phyloP scores from a whole-genome alignment of 2,329 filamentous ascomycete species.

The Cephalotrichum gorgonifer region DNA sequence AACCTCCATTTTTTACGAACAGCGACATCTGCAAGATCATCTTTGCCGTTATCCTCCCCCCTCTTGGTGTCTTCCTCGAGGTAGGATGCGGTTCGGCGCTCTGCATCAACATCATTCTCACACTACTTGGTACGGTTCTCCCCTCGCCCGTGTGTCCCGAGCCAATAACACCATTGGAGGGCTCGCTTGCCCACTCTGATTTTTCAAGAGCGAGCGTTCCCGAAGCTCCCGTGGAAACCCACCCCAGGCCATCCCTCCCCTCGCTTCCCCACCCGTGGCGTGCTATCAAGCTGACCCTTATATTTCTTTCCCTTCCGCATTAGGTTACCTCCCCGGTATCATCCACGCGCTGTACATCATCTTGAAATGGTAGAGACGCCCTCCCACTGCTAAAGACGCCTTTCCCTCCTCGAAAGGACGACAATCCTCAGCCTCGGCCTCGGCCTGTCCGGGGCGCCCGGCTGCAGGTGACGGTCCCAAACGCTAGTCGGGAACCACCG shows the following conservation, averaged over 20 bases:
- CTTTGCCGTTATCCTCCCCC: conserved; percentile 81
- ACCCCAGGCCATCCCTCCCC: background rate
- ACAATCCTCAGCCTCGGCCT: background rate
- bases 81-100: conserved; percentile 78
- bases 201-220: too few relatives aligned
- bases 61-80: conserved; percentile 90
- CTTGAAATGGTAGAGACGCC: conserved; percentile 64
- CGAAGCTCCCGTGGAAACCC: background rate
- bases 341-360: conserved; percentile 94
- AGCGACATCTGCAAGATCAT: conserved; percentile 59
- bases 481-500: too few relatives aligned
- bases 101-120: conserved; percentile 87
- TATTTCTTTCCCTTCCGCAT: background rate
- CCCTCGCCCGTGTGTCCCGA: background rate
- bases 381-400: background rate
- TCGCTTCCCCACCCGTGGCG: background rate
- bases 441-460: too few relatives aligned
- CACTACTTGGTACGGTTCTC: conserved; percentile 49
- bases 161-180: too few relatives aligned
- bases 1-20: conserved; percentile 1
- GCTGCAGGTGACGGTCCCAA: too few relatives aligned
- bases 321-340: conserved; percentile 64
- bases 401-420: too few relatives aligned
- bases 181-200: too few relatives aligned
- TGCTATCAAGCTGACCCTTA: too few relatives aligned